These are phyloP conservation scores for Zasmidium angulare DNA, from an alignment of 2,329 filamentous ascomycete genomes.

Conservation along the genomic window DNA sequence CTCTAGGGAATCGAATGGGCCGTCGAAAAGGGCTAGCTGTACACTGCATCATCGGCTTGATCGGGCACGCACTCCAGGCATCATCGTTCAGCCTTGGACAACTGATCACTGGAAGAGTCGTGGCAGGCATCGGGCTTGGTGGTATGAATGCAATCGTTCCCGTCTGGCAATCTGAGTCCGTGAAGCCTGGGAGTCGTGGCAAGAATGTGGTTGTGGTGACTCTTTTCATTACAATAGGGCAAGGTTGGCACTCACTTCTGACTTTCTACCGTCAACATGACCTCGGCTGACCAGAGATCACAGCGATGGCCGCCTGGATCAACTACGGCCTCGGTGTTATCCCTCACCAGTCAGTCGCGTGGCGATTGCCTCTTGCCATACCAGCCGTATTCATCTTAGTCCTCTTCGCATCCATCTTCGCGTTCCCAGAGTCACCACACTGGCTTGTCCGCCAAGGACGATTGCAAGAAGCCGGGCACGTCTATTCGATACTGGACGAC, in stretches of 20 bases:
- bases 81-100: neutral
- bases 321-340: neutral
- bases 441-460: neutral
- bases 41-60: neutral
- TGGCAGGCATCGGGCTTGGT: neutral
- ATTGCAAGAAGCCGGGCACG: neutral
- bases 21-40: neutral
- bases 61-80: neutral
- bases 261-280: neutral
- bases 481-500: neutral
- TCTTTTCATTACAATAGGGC: neutral
- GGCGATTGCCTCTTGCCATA: neutral
- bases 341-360: neutral
- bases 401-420: neutral
- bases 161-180: neutral
- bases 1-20: neutral
- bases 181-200: neutral
- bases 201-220: neutral
- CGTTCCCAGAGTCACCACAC: neutral
- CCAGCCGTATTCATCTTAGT: neutral
- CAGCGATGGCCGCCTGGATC: neutral
- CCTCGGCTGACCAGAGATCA: neutral
- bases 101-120: neutral
- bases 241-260: neutral
- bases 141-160: neutral